phyloP scores from a whole-genome alignment of 2,329 filamentous ascomycete species.

The Nemania bipapillata region DNA sequence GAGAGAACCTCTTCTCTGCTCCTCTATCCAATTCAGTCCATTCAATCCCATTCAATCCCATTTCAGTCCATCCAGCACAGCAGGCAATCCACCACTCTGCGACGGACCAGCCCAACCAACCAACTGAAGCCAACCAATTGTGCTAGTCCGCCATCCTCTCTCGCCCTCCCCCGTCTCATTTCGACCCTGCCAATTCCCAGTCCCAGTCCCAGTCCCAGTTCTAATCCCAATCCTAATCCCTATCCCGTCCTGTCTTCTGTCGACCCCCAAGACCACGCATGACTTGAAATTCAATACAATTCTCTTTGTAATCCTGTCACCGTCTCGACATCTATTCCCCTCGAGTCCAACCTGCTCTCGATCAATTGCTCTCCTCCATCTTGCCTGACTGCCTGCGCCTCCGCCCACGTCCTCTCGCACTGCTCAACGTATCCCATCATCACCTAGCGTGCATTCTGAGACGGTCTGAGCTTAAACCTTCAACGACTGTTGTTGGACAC shows the following conservation, averaged over 20 bases:
- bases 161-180: conserved; percentile 36
- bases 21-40: neutral
- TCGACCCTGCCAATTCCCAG: conserved; percentile 34
- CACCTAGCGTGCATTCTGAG: neutral
- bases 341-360: conserved; percentile 26
- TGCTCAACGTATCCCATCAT: conserved; percentile 6
- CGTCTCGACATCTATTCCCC: conserved; percentile 16
- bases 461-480: neutral
- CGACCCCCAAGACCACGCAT: conserved; percentile 27
- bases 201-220: conserved; percentile 12
- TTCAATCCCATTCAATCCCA: neutral
- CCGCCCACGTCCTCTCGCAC: conserved; percentile 17
- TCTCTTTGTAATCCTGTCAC: conserved; percentile 37
- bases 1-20: neutral
- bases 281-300: conserved; percentile 36
- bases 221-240: conserved; percentile 8
- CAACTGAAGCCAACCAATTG: conserved; percentile 34
- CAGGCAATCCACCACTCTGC: conserved; percentile 15
- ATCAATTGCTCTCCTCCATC: conserved; percentile 31
- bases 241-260: conserved; percentile 10
- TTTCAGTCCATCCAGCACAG: neutral
- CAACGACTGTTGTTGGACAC: conserved; percentile 38
- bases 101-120: conserved; percentile 23
- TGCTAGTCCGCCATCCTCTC: conserved; percentile 28
- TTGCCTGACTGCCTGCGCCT: conserved; percentile 18